These are phyloP conservation scores for Trichoderma guizhouense DNA, from an alignment of 2,329 filamentous ascomycete species.

Conservation along the genomic window DNA sequence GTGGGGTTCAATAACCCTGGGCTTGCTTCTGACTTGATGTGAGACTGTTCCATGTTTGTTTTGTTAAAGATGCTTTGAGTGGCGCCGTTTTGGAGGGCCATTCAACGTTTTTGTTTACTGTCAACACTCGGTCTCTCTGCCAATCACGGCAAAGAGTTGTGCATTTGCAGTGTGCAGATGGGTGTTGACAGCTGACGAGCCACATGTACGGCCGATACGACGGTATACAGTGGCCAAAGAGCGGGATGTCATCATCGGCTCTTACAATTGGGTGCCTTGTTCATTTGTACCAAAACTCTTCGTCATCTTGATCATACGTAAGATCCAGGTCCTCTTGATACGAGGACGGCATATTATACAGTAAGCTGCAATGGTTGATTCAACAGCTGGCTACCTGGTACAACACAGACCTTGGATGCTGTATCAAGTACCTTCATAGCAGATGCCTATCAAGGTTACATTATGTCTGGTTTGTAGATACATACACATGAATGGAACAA, in stretches of 20 bases:
- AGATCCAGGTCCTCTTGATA: neutral
- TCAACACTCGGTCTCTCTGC: neutral
- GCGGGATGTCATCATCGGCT: neutral
- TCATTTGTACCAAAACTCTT: neutral
- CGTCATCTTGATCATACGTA: neutral
- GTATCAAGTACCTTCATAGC: neutral
- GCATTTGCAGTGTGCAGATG: neutral
- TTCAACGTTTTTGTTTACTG: constrained; percentile 3
- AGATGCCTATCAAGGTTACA: neutral
- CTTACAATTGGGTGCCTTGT: neutral
- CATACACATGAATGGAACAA: neutral
- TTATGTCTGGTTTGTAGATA: neutral
- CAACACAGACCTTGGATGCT: neutral
- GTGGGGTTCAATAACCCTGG: constrained; percentile 6
- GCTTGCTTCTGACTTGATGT: neutral
- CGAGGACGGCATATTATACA: neutral
- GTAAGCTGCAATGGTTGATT: neutral
- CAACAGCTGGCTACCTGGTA: neutral
- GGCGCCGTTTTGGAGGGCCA: neutral
- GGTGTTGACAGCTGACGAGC: neutral
- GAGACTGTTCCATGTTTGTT: neutral
- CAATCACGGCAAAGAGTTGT: neutral
- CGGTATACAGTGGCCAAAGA: neutral
- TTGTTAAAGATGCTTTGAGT: neutral
- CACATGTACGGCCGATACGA: neutral